Evolutionary conservation across 129 eudicot species (phyloP), one percentile per base, ranked within the genome.

Genomic region (Artemisia tridentata): DNA sequence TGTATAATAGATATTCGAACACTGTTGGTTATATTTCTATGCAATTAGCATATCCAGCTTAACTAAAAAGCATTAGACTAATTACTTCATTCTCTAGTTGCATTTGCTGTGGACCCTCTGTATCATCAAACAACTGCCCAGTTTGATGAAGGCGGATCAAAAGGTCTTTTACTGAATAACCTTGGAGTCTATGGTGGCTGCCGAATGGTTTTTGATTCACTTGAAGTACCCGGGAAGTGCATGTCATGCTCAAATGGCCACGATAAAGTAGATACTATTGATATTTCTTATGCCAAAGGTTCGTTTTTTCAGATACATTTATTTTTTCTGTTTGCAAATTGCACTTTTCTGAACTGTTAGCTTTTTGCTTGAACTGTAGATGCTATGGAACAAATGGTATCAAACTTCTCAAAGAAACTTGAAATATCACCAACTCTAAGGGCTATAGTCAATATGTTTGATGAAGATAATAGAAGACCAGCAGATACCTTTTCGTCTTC

Each of bases 51-150:
- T 31, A 31, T 31, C 1, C 41, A 31, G 41, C 41, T 31, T 31
- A 31, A 31, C 41, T 31, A 19, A 3, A 23, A 11, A 20, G 46
- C 47, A 27, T 48, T 46, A 5, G 61, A 68, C 57, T 67, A 55
- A 4, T 54, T 46, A 62, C 23, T 63, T 66, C 12, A 48, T 45
- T 69, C 69, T 69, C 25, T 63, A 91, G 97, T 80, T 81, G 96
- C 97, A 55, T 93, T 89, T 90, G 88, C 86, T 31, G 95, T 88
- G 61, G 95, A 88, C 78, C 95, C 95, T 77, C 79, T 88, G 15
- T 88, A 84, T 75, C 90, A 84, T 80, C 95, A 84, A 65, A 88
- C 95, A 68, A 79, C 90, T 55, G 95, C 95, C 31, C 88, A 84
- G 62, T 88, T 88, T 65, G 95, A 88, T 85, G 90, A 88, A 78